Evolutionary conservation across 352 stramenopile species (phyloP).

Genomic region (Globisporangium apiculatum): DNA sequence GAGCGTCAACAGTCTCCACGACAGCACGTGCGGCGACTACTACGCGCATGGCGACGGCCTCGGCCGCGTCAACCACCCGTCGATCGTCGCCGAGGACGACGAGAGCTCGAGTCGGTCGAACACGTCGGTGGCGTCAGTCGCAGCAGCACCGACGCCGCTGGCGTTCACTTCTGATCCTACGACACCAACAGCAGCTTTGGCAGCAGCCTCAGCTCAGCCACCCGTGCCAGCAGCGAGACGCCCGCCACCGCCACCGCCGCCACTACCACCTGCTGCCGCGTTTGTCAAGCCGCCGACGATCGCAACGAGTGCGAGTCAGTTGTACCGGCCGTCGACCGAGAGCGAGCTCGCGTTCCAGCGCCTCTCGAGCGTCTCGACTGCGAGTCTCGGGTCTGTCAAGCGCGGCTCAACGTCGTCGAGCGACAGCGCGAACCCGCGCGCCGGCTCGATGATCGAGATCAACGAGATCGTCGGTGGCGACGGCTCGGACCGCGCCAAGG

Average conservation of each 20-base stretch:
- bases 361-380: constrained; percentile 11
- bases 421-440: constrained; percentile 8
- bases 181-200: constrained; percentile 1
- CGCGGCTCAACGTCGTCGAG: constrained; percentile 14
- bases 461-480: constrained; percentile 11
- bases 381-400: constrained; percentile 15
- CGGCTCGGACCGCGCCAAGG: constrained; percentile 10
- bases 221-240: not conserved
- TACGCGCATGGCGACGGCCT: constrained; percentile 14
- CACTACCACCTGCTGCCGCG: constrained; percentile 7
- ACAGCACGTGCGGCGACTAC: constrained; percentile 15
- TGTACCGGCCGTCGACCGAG: constrained; percentile 11
- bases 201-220: no score
- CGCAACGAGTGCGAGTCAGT: not conserved
- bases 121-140: not conserved
- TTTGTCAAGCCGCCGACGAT: constrained; percentile 6
- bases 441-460: constrained; percentile 17
- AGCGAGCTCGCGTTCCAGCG: constrained; percentile 13
- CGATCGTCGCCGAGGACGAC: constrained; percentile 14
- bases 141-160: not conserved
- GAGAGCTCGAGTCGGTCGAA: constrained; percentile 4
- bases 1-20: constrained; percentile 17
- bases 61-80: constrained; percentile 4
- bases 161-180: not conserved
- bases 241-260: constrained; percentile 1